Evolutionary conservation across 306 rosid species (phyloP).

Genomic region (Cucumis hystrix): DNA sequence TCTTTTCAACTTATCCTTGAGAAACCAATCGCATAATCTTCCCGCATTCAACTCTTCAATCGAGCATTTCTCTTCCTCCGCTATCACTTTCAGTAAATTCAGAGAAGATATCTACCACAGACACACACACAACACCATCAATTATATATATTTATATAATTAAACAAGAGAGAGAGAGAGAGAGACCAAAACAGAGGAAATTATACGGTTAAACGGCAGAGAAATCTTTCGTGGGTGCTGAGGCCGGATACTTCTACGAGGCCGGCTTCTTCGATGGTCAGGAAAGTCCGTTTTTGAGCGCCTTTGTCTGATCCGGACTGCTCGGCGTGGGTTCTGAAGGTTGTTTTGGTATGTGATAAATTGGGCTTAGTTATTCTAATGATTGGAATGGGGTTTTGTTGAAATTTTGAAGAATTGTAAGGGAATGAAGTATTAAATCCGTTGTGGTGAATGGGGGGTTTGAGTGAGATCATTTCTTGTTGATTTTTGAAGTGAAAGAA

Average conservation of each 20-base stretch:
- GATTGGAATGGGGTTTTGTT: background rate
- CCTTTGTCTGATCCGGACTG: slow-evolving; percentile 15
- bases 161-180: no score
- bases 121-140: background rate
- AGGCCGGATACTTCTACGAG: slow-evolving; percentile 82
- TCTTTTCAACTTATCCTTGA: slow-evolving; percentile 48
- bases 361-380: background rate
- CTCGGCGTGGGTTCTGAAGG: background rate
- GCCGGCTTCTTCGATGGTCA: slow-evolving; percentile 77
- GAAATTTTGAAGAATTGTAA: slow-evolving; percentile 13
- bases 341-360: background rate
- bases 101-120: slow-evolving; percentile 53
- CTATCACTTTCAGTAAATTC: slow-evolving; percentile 63
- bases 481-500: background rate
- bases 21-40: slow-evolving; percentile 53
- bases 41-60: slow-evolving; percentile 86
- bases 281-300: slow-evolving; percentile 34
- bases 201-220: slow-evolving; percentile 79
- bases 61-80: slow-evolving; percentile 82
- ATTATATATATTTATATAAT: background rate
- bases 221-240: slow-evolving; percentile 69
- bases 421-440: slow-evolving; percentile 14
- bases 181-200: background rate
- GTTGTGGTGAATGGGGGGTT: slow-evolving; percentile 17
- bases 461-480: slow-evolving; percentile 26